phyloP scores from a whole-genome alignment of 164 flowering plant genomes.

The Saururus chinensis region DNA sequence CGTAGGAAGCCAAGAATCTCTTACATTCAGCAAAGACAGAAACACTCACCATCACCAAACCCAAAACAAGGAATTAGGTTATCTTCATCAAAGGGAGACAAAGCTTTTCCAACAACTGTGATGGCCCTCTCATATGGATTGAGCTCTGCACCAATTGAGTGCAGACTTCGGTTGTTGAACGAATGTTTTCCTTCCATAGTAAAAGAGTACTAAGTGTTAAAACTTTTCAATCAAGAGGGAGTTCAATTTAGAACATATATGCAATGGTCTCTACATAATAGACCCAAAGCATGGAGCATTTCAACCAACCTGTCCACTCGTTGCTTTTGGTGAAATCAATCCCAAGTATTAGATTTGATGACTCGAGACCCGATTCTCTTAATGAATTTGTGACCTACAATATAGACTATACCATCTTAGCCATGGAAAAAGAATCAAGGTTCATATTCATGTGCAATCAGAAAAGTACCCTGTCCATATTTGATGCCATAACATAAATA shows the following conservation, averaged over 20 bases:
- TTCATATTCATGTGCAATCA: too few species aligned
- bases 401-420: not conserved
- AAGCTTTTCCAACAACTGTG: constrained; percentile 54
- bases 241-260: not conserved
- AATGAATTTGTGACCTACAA: constrained; percentile 48
- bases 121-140: constrained; percentile 82
- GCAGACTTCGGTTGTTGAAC: constrained; percentile 51
- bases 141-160: constrained; percentile 39
- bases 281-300: not conserved
- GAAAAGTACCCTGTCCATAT: not conserved
- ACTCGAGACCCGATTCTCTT: constrained; percentile 61
- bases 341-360: constrained; percentile 66
- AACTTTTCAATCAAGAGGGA: not conserved
- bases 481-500: too few species aligned
- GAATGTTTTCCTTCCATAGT: constrained; percentile 43
- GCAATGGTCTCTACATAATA: too few species aligned
- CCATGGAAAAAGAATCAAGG: not conserved
- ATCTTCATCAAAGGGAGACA: constrained; percentile 86
- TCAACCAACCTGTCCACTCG: constrained; percentile 69
- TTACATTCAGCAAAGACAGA: not conserved
- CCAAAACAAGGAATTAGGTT: constrained; percentile 78
- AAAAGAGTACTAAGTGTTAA: not conserved
- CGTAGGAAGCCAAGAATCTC: not conserved
- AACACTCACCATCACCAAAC: constrained; percentile 61
- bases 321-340: constrained; percentile 80